Evolutionary conservation across 129 eudicot genomes (phyloP), one percentile per base, ranked within the genome.

Genomic region (Artemisia tridentata): DNA sequence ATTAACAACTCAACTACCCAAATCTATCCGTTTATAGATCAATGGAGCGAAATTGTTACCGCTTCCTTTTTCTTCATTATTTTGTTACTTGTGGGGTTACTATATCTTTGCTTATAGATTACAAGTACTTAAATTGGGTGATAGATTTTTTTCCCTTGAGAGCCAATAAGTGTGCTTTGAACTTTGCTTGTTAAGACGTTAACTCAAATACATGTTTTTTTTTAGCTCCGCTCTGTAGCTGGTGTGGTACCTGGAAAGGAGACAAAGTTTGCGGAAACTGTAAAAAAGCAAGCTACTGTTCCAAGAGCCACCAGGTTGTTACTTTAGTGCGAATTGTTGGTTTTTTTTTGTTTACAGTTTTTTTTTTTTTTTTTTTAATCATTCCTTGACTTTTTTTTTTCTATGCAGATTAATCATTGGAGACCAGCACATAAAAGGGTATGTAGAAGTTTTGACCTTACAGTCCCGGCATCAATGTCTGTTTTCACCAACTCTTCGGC

Each of bases 231-330:
- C 91, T 89, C 23, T 92, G 98, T 72, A 75, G 82, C 66, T 92
- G 98, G 98, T 92, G 98, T 80, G 95, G 87, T 46, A 86, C 96
- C 9, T 92, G 98, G 98, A 92, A 85, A 82, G 98, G 98, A 73
- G 91, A 82, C 74, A 92, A 85, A 78, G 51, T 85, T 58, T 92
- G 98, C 75, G 49, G 88, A 68, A 79, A 81, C 77, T 92, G 98
- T 78, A 86, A 74, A 80, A 81, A 66, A 72, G 84, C 84, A 54
- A 85, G 84, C 18, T 92, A 92, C 69, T 92, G 98, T 72, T 89
- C 95, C 68, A 79, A 75, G 81, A 80, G 55, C 59, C 96, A 92
- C 81, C 98, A 92, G 98, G 98, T 84, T 65, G 57, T 51, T 56
- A 49, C 72, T n/a, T n/a, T n/a, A n/a, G 23, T 21, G 77, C 50